Conservation (phyloP, 257 asterid genomes). For the Solanum medicagineum region DNA sequence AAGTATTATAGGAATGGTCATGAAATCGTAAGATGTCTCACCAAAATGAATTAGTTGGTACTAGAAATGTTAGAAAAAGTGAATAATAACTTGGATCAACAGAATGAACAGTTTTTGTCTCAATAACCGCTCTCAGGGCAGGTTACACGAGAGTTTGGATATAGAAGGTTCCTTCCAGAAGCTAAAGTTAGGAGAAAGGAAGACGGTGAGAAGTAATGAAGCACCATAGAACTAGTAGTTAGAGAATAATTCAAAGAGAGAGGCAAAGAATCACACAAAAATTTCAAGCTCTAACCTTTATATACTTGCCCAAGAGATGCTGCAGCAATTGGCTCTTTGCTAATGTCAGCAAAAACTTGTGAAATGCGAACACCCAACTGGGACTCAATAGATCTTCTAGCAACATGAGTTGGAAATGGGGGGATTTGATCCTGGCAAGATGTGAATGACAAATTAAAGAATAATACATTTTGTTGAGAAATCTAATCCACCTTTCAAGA, state of each 20-base stretch:
- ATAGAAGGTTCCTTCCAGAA: background rate
- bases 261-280: background rate
- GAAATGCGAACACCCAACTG: slow-evolving; percentile 80
- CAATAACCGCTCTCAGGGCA: background rate
- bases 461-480: slow-evolving; percentile 1
- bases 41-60: background rate
- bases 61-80: background rate
- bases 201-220: background rate
- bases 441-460: background rate
- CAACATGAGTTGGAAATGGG: slow-evolving; percentile 75
- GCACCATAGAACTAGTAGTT: background rate
- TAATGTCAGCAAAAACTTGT: slow-evolving; percentile 81
- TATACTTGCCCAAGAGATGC: slow-evolving; percentile 98
- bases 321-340: slow-evolving; percentile 88
- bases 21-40: background rate
- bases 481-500: background rate
- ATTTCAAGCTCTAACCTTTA: slow-evolving; percentile 48
- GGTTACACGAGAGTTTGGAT: background rate
- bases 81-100: background rate
- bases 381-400: slow-evolving; percentile 74
- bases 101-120: background rate
- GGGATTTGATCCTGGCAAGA: slow-evolving; percentile 89
- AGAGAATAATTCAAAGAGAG: background rate
- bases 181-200: background rate
- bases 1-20: background rate